A percentile compares a stretch with the other conserved stretches of the same genome.
Evolutionary conservation across 108 stramenopile species (phyloP).

Genomic region (Skeletonema tropicum): DNA sequence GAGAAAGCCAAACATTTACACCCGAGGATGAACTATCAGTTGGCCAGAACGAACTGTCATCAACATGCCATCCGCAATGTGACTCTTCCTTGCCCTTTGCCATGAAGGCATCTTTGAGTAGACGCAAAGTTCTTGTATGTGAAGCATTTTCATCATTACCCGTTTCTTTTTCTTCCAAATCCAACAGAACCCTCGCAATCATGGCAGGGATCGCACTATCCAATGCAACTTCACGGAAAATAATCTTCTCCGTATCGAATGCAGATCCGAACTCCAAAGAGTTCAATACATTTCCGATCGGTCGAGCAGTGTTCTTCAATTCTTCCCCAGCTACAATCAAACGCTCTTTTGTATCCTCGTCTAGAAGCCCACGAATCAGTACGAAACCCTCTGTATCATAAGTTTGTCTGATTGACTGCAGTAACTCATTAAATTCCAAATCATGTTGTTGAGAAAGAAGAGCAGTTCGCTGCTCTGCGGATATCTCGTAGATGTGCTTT

Average conservation of each 20-base stretch:
- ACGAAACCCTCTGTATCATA: slow-evolving; percentile 10
- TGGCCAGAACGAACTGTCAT: slow-evolving; percentile 44
- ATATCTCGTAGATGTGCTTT: slow-evolving; percentile 2
- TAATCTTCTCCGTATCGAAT: slow-evolving; percentile 1
- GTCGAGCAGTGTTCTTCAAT: background rate
- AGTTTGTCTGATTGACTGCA: slow-evolving; percentile 4
- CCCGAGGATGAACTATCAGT: slow-evolving; percentile 22
- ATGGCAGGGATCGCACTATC: slow-evolving; percentile 14
- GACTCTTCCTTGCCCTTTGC: slow-evolving; percentile 36
- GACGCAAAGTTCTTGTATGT: background rate
- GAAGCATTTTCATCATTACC: too few species aligned
- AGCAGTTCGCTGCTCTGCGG: slow-evolving; percentile 4
- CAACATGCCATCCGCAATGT: slow-evolving; percentile 47
- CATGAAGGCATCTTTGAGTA: slow-evolving; percentile 24
- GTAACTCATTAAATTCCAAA: background rate
- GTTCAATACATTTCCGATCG: slow-evolving; percentile 1
- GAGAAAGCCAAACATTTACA: slow-evolving; percentile 46
- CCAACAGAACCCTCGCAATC: slow-evolving; percentile 12
- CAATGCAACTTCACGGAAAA: slow-evolving; percentile 17
- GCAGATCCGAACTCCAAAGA: slow-evolving; percentile 22
- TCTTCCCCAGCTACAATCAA: slow-evolving; percentile 1
- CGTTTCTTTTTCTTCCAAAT: slow-evolving; percentile 2
- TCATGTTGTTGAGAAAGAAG: slow-evolving; percentile 3
- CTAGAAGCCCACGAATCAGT: slow-evolving; percentile 11
- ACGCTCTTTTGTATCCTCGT: slow-evolving; percentile 7